phyloP scores from a whole-genome alignment of 805 yeast species.

The Metschnikowia baotianmanensis region DNA sequence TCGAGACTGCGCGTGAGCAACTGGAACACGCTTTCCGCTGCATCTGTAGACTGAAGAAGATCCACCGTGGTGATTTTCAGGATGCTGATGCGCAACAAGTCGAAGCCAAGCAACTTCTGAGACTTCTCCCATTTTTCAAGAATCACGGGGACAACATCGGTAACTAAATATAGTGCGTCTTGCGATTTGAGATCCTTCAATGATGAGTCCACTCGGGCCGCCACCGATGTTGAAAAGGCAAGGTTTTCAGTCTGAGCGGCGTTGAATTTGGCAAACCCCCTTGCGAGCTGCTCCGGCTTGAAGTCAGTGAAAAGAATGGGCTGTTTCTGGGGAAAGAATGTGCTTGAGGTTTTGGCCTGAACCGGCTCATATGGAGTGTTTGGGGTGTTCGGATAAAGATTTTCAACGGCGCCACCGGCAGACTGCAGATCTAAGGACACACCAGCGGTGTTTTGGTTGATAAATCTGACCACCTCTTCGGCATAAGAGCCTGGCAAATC shows the following conservation, averaged over 20 bases:
- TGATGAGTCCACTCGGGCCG: slow-evolving; percentile 19
- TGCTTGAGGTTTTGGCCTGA: slow-evolving; percentile 7
- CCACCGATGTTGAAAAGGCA: slow-evolving; percentile 21
- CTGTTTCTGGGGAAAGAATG: slow-evolving; percentile 33
- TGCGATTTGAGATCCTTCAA: slow-evolving; percentile 26
- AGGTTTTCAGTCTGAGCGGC: slow-evolving; percentile 21
- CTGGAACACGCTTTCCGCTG: slow-evolving; percentile 30
- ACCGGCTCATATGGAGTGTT: slow-evolving; percentile 9
- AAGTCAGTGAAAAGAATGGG: slow-evolving; percentile 33
- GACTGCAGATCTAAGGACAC: slow-evolving; percentile 38
- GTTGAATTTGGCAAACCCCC: slow-evolving; percentile 35
- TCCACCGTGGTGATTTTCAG: slow-evolving; percentile 34
- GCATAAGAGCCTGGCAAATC: slow-evolving; percentile 71
- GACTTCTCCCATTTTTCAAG: slow-evolving; percentile 29
- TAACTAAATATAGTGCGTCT: slow-evolving; percentile 30
- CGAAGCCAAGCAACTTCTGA: slow-evolving; percentile 37
- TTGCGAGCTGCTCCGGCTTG: slow-evolving; percentile 30
- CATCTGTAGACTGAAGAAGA: slow-evolving; percentile 31
- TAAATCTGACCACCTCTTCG: slow-evolving; percentile 82
- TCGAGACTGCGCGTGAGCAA: slow-evolving; percentile 26
- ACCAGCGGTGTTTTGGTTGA: slow-evolving; percentile 72
- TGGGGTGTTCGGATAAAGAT: slow-evolving; percentile 7
- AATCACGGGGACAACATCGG: slow-evolving; percentile 23
- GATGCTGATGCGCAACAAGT: slow-evolving; percentile 35
- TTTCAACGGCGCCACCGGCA: slow-evolving; percentile 1